Evolutionary conservation across 345 rosid species (phyloP), one percentile per base, ranked within the genome.

Genomic region (Lumnitzera racemosa): DNA sequence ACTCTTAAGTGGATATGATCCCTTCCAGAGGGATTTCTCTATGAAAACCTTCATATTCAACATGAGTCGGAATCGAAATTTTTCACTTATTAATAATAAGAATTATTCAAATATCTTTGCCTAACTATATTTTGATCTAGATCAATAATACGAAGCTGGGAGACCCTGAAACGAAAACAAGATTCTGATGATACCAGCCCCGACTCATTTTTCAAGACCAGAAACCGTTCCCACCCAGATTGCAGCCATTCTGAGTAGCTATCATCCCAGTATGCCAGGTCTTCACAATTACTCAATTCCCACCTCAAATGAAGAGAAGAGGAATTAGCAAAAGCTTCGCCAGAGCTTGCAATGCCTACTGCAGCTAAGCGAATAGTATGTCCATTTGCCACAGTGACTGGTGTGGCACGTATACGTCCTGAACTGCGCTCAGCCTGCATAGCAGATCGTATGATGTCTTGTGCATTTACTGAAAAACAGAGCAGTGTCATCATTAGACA

Each of bases 371-470:
- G 85, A 62, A 92, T 83, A 52, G 82, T 81, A 72, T 74, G 90
- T 51, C 89, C 98, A 79, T 89, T 89, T 64, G 96, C 96, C 70
- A 91, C 92, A 29, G 92, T 87, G 61, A 87, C 70, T 57, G 94
- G 87, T 55, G 76, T 65, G 29, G 63, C 76, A 70, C 77, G 92
- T 70, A 78, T 78, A 72, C 71, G 60, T 56, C 78, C 92, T 52
- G 78, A 65, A 67, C 76, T 64, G 49, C 72, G 78, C 36, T 81
- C 94, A 55, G 85, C 91, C 74, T 75, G 83, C 59, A 68, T 70
- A 67, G 83, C 86, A 63, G 78, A 56, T 66, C 64, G 72, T 69
- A 92, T 77, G 56, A 70, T 81, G 69, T 79, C 83, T 67, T 55
- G 82, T 66, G 75, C 69, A 81, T 87, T 92, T 54, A 87, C 98